These are phyloP conservation scores for Lactifluus echinatus DNA, from an alignment of 768 basidiomycete genomes.

Conservation along the genomic window DNA sequence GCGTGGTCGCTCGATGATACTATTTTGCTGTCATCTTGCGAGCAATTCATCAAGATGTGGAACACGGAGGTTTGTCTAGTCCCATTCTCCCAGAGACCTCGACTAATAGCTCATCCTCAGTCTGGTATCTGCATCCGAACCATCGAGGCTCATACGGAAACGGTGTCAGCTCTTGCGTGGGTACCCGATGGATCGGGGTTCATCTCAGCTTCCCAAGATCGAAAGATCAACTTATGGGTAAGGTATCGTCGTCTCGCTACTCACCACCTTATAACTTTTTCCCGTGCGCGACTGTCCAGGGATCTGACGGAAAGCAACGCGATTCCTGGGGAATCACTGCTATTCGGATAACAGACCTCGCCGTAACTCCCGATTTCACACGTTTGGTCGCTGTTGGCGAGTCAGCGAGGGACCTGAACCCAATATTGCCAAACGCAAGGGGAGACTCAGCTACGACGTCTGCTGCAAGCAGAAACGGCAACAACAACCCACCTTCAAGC, in stretches of 20 bases:
- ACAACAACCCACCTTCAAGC: constrained; percentile 25
- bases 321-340: constrained; percentile 61
- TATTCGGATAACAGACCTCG: constrained; percentile 81
- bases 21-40: constrained; percentile 74
- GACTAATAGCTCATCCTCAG: constrained; percentile 31
- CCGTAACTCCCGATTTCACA: constrained; percentile 75
- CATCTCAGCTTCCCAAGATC: constrained; percentile 82
- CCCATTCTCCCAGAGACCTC: constrained; percentile 9
- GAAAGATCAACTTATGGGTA: constrained; percentile 80
- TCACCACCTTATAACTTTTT: constrained; percentile 3
- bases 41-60: constrained; percentile 82
- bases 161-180: constrained; percentile 83
- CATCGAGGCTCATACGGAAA: constrained; percentile 66
- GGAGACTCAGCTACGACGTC: constrained; percentile 22
- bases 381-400: constrained; percentile 76
- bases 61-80: constrained; percentile 59
- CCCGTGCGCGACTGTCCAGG: constrained; percentile 36
- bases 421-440: constrained; percentile 6
- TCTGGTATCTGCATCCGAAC: constrained; percentile 63
- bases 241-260: constrained; percentile 22
- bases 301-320: constrained; percentile 60
- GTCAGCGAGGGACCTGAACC: constrained; percentile 35
- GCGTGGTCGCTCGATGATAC: constrained; percentile 92
- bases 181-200: constrained; percentile 84
- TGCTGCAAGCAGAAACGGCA: constrained; percentile 23